Evolutionary conservation across 768 basidiomycete genomes (phyloP).

Genomic region (Russula brevipes): DNA sequence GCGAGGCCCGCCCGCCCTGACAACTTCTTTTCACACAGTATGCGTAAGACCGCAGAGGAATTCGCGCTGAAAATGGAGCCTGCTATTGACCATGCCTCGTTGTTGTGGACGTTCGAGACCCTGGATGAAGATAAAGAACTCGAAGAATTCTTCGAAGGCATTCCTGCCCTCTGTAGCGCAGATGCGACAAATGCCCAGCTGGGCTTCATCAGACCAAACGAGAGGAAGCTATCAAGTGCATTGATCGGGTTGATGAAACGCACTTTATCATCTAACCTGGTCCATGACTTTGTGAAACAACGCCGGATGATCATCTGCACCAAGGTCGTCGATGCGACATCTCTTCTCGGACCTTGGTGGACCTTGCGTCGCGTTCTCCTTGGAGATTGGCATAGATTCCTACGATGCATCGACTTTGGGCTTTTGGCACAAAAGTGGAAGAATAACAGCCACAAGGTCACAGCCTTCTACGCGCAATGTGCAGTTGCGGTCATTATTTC

Average conservation of each 20-base stretch:
- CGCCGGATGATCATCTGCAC: slow-evolving; percentile 13
- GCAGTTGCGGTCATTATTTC: background rate
- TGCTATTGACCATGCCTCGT: background rate
- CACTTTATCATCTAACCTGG: slow-evolving; percentile 14
- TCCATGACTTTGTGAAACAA: background rate
- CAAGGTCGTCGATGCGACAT: background rate
- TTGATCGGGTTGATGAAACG: slow-evolving; percentile 11
- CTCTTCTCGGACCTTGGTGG: slow-evolving; percentile 11
- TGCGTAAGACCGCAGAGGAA: background rate
- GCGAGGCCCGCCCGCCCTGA: background rate
- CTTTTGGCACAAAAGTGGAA: background rate
- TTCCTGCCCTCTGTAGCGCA: slow-evolving; percentile 7
- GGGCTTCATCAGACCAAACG: background rate
- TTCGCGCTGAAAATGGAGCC: background rate
- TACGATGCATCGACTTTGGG: slow-evolving; percentile 8
- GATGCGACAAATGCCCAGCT: background rate
- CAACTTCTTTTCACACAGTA: background rate
- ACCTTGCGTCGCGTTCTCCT: slow-evolving; percentile 1
- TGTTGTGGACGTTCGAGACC: slow-evolving; percentile 5
- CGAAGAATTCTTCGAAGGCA: slow-evolving; percentile 14
- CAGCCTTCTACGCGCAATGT: slow-evolving; percentile 9
- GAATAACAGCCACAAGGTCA: background rate
- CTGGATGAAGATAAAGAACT: slow-evolving; percentile 11
- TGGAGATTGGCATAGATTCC: slow-evolving; percentile 1
- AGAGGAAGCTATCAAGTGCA: background rate